phyloP scores from a whole-genome alignment of 73 alveolate genomes.

The Diophrys appendiculata region DNA sequence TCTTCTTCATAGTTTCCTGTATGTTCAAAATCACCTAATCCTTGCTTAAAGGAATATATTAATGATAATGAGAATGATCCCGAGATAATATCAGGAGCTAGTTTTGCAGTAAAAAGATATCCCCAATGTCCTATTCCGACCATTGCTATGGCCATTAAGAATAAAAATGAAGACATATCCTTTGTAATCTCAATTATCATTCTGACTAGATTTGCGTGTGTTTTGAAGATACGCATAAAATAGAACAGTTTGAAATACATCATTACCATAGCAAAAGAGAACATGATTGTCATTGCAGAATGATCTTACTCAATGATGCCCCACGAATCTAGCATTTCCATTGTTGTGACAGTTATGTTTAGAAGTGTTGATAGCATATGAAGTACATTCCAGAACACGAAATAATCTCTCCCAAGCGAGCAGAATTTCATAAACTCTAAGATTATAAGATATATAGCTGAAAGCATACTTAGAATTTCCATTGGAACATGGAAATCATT shows the following conservation, averaged over 20 bases:
- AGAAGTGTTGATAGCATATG: neutral
- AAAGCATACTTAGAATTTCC: neutral
- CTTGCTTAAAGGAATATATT: neutral
- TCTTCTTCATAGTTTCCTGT: too few species aligned
- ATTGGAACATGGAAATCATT: neutral
- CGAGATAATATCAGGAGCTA: too few species aligned
- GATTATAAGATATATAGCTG: neutral
- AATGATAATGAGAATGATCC: neutral
- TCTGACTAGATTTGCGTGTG: conserved; percentile 35
- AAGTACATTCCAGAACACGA: neutral
- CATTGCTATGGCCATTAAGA: too few species aligned
- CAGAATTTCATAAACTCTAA: neutral
- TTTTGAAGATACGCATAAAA: conserved; percentile 33
- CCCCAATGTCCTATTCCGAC: too few species aligned
- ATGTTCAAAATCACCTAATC: conserved; percentile 10
- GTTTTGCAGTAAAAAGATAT: too few species aligned
- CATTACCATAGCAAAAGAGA: neutral
- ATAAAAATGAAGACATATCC: conserved; percentile 36
- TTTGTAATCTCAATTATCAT: conserved; percentile 38
- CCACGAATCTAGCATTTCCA: neutral
- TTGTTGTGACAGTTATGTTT: neutral
- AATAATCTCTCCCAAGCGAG: neutral
- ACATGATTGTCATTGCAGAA: neutral
- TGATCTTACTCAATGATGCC: neutral
- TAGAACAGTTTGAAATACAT: conserved; percentile 50